Conservation (phyloP, 1,139 yeast genomes). For the Pichia sp. region DNA sequence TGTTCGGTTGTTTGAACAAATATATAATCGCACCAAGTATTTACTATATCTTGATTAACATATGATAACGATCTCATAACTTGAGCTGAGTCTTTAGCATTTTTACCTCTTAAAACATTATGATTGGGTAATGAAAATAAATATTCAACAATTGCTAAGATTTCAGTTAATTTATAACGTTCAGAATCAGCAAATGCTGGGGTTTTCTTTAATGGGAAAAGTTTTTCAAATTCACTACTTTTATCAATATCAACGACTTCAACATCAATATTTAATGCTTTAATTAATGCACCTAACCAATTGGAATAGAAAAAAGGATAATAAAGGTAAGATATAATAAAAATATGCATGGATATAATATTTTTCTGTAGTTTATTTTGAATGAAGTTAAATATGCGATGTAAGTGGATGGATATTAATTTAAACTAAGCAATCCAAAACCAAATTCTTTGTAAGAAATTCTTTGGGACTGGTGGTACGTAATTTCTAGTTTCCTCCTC, state of each 20-base stretch:
- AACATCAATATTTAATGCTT: constrained; percentile 34
- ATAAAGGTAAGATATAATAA: too few relatives aligned
- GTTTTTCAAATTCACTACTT: neutral
- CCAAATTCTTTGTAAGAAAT: constrained; percentile 35
- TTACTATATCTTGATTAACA: constrained; percentile 24
- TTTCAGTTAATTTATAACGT: constrained; percentile 27
- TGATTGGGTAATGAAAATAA: constrained; percentile 19
- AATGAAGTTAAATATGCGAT: too few relatives aligned
- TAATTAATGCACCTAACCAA: constrained; percentile 16
- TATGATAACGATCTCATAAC: constrained; percentile 28
- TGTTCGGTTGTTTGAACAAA: constrained; percentile 5
- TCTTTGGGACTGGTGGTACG: constrained; percentile 33
- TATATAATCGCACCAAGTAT: constrained; percentile 1
- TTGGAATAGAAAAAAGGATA: constrained; percentile 7
- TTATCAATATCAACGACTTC: constrained; percentile 26
- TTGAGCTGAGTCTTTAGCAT: constrained; percentile 25
- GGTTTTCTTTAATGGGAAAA: constrained; percentile 27
- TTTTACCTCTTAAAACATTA: constrained; percentile 18
- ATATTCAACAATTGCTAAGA: constrained; percentile 27
- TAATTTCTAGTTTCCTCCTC: constrained; percentile 36
- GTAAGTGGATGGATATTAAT: too few relatives aligned
- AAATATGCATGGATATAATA: too few relatives aligned
- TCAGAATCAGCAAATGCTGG: constrained; percentile 29
- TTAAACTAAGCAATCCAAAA: constrained; percentile 32
- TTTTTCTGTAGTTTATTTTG: too few relatives aligned